Base-by-base conservation (phyloP, 805 yeast genomes). In the Yamadazyma olivae region DNA sequence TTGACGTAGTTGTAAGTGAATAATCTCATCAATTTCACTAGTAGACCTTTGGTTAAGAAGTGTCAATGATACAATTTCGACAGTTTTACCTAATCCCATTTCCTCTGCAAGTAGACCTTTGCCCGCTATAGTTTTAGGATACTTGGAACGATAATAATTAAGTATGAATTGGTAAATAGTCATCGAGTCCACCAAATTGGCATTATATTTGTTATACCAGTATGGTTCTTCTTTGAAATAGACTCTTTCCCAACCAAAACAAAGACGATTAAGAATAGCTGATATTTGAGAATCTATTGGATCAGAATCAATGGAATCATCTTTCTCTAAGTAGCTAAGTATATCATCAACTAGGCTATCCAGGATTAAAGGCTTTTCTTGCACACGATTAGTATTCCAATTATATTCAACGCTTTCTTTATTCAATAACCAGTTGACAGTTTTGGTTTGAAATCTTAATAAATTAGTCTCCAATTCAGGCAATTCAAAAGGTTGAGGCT, bases 41-140 rank as follows among this genome's bases (percentile, higher is more conserved):
- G 39, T 15, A 0, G 71, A 68, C 12, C 96, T 60, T 21, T 66
- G 79, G 54, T 93, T 83, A 33, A 80, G 51, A 2, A 79, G 52
- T 0, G 83, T 60, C 26, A 91, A 61, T 0, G 95, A 68, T 2
- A 86, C 67, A 10, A 89, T 67, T 54, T 93, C 99, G 3, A 93
- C 79, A 0, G 99, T 91, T 53, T 93, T 93, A 0, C 99, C 99
- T 6, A 93, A 70, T 0, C 99, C 99, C 99, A 93, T 93, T 57
- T 93, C 99, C 51, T 91, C 99, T 1, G 93, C 83, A 22, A 93
- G 57, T 6, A 93, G 61, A 0, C 95, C 96, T 33, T 71, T 68
- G 0, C 75, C 80, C 2, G 77, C 64, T 45, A 73, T 41, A 35
- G 46, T 40, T 50, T 49, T 41, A 34, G 60, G 56, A 14, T 23